A percentile compares a stretch with the other conserved stretches of the same genome.
Evolutionary conservation across 1,284 basidiomycete species (phyloP).

Genomic region (Ganoderma meredithae): DNA sequence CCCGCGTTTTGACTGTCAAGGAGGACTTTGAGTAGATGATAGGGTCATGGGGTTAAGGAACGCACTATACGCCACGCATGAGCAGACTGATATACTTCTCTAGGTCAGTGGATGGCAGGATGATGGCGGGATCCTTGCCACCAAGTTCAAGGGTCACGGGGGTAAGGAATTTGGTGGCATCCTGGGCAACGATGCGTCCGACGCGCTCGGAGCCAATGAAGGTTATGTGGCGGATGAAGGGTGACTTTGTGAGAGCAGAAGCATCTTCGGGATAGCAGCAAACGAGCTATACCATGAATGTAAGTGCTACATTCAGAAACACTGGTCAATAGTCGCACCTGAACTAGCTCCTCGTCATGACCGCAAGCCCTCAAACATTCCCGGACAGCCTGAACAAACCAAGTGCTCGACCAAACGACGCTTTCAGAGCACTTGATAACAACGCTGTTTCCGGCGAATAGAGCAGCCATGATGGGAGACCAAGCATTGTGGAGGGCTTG

Average conservation of each 20-base stretch:
- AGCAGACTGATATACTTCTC: conserved; percentile 74
- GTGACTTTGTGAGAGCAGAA: conserved; percentile 81
- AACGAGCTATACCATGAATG: conserved; percentile 58
- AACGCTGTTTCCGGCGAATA: conserved; percentile 92
- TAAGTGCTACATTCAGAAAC: neutral
- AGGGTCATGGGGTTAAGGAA: conserved; percentile 28
- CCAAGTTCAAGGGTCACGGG: conserved; percentile 93
- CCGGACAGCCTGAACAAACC: conserved; percentile 82
- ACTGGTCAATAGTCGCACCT: conserved; percentile 49
- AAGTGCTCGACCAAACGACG: conserved; percentile 87
- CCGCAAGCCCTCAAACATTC: conserved; percentile 81
- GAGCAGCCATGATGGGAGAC: conserved; percentile 89
- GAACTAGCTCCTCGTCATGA: conserved; percentile 83
- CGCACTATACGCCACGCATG: conserved; percentile 91
- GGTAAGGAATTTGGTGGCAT: conserved; percentile 86
- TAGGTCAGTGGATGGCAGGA: conserved; percentile 77
- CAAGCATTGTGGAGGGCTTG: conserved; percentile 91
- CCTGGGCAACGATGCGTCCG: conserved; percentile 85
- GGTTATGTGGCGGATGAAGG: conserved; percentile 81
- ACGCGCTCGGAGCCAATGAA: conserved; percentile 95
- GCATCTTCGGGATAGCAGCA: conserved; percentile 92
- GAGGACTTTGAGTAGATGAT: conserved; percentile 14
- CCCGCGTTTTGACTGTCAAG: conserved; percentile 83
- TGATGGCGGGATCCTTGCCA: conserved; percentile 83
- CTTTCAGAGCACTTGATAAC: conserved; percentile 95